Conservation (phyloP, 768 basidiomycete species). For the Mycena epipterygia region DNA sequence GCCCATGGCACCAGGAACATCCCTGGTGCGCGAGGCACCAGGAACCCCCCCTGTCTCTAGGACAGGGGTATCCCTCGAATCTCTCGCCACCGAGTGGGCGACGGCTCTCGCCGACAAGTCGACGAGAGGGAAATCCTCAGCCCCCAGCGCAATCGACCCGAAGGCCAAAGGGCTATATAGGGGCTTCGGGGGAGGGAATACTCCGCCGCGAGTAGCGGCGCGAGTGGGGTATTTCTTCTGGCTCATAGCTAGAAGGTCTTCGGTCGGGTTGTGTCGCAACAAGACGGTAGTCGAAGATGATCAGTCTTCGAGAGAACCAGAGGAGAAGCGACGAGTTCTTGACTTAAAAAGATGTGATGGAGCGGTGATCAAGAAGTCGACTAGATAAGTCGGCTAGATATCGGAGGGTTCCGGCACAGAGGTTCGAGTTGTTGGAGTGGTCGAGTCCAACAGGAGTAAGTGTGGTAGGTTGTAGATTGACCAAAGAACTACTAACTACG, state of each 20-base stretch:
- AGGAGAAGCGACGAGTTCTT: not conserved
- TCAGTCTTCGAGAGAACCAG: not conserved
- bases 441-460: too few species aligned
- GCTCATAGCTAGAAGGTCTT: not conserved
- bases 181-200: not conserved
- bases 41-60: not conserved
- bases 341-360: not conserved
- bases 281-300: not conserved
- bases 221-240: not conserved
- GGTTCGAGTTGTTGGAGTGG: too few species aligned
- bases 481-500: too few species aligned
- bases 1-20: too few species aligned
- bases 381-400: too few species aligned
- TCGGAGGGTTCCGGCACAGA: too few species aligned
- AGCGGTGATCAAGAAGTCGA: too few species aligned
- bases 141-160: too few species aligned
- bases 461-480: too few species aligned
- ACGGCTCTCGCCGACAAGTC: not conserved
- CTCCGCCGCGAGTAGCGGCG: not conserved
- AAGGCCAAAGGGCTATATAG: not conserved
- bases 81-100: too few species aligned
- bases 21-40: not conserved
- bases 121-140: too few species aligned
- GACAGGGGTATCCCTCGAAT: not conserved
- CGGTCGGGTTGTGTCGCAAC: not conserved